Evolutionary conservation across 176 grass and related monocot species (phyloP), one percentile per base, ranked within the genome.

Genomic region (Eragrostis curvula): DNA sequence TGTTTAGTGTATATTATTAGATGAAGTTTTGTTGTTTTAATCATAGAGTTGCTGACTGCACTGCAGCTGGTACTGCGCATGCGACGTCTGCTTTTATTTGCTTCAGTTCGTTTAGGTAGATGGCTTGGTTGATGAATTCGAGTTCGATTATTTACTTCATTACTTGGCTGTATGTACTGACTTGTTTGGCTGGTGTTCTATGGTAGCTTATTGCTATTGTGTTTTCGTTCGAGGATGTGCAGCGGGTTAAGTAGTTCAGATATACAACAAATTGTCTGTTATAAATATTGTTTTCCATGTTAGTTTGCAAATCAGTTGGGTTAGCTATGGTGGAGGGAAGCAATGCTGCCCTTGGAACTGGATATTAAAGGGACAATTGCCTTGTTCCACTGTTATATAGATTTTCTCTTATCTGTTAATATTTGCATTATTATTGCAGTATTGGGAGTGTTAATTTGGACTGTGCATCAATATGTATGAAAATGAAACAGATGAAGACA

Each of bases 1-100:
- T 41, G 17, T 58, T 51, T 58, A 60, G 24, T 51, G 28, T 66
- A 46, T 78, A 43, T 12, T 39, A 61, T 64, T 77, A 66, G 46
- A 8, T 49, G 14, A 59, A 69, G 40, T 71, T 8, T 36, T 66
- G 11, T 48, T 14, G 55, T 53, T 50, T 3, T 12, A 56, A 61
- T 55, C 12, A 23, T 12, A 24, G 14, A 66, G 28, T 29, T 48
- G 39, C 20, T 63, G 17, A n/a, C 13, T 55, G 11, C 70, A 15
- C 5, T 14, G 17, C 8, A 59, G 73, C 10, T 45, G 56, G 1
- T 53, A 36, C 36, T 8, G 25, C 8, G 0, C 13, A 30, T 49
- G 18, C n/a, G 7, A 11, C n/a, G 43, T 28, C 3, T 84, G 30
- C 15, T 48, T 39, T 25, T 9, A 5, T 27, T 11, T 55, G 32